These are phyloP conservation scores for Alternaria infectoria DNA, from an alignment of 2,329 filamentous ascomycete genomes.

Conservation along the genomic window DNA sequence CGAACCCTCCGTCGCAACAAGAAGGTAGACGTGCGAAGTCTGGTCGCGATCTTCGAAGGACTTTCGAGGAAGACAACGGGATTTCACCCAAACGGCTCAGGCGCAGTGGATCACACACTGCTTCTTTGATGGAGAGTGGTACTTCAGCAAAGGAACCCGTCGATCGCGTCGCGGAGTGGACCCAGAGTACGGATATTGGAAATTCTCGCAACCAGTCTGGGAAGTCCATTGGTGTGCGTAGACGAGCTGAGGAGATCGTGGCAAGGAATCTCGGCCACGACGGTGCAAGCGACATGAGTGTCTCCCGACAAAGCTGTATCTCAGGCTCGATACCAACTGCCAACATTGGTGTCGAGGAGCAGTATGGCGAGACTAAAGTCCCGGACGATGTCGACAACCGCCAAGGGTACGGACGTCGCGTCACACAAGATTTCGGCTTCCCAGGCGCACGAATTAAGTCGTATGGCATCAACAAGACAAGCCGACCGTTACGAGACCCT, in stretches of 20 bases:
- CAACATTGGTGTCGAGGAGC: conserved; percentile 19
- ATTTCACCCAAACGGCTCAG: neutral
- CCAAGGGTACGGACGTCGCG: conserved; percentile 39
- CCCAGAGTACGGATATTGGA: conserved; percentile 2
- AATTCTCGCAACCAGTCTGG: conserved; percentile 9
- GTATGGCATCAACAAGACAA: conserved; percentile 12
- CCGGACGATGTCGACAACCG: conserved; percentile 38
- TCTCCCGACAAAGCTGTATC: conserved; percentile 16
- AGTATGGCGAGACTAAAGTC: conserved; percentile 23
- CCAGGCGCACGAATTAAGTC: conserved; percentile 40
- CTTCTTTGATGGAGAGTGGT: conserved; percentile 13
- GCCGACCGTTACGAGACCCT: conserved; percentile 26
- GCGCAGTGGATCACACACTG: conserved; percentile 17
- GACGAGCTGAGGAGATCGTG: conserved; percentile 14
- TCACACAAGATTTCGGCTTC: conserved; percentile 43
- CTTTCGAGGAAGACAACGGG: conserved; percentile 13
- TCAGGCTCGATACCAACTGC: conserved; percentile 5
- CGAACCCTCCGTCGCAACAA: neutral
- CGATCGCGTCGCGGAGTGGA: conserved; percentile 5
- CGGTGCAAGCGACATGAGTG: conserved; percentile 25
- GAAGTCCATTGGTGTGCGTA: conserved; percentile 8
- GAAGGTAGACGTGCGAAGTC: conserved; percentile 17
- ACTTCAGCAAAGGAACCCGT: conserved; percentile 3
- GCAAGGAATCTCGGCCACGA: conserved; percentile 31
- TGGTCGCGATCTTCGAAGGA: conserved; percentile 32